Evolutionary conservation across 768 basidiomycete species (phyloP).

Genomic region (Suillus cothurnatus): DNA sequence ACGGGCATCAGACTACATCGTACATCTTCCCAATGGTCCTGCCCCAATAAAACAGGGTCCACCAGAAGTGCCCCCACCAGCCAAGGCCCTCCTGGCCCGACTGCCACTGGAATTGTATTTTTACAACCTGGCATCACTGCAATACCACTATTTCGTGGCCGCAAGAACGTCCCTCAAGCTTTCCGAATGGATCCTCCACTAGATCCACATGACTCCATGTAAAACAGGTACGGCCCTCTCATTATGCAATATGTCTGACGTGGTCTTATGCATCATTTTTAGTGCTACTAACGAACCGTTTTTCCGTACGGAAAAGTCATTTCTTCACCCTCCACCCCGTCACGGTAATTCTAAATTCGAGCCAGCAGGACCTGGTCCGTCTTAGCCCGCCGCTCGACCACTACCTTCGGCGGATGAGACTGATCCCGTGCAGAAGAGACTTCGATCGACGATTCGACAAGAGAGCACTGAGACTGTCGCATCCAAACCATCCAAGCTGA

Average conservation of each 20-base stretch:
- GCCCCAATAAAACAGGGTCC: constrained; percentile 54
- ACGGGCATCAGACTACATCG: no score
- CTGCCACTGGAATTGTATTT: constrained; percentile 68
- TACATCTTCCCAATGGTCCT: constrained; percentile 68
- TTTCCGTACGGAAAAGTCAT: constrained; percentile 57
- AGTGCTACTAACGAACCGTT: constrained; percentile 63
- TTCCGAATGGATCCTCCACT: constrained; percentile 63
- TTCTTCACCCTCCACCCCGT: constrained; percentile 51
- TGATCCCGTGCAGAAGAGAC: no score
- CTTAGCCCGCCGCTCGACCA: no score
- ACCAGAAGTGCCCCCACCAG: constrained; percentile 52
- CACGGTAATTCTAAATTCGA: constrained; percentile 45
- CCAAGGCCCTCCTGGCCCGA: constrained; percentile 43
- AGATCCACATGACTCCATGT: constrained; percentile 68
- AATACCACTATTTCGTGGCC: constrained; percentile 56
- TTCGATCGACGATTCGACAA: constrained; percentile 53
- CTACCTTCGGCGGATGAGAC: no score
- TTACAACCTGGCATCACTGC: constrained; percentile 72
- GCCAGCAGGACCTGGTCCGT: no score
- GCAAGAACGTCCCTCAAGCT: constrained; percentile 54
- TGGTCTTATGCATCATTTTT: constrained; percentile 13
- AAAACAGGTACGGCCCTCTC: constrained; percentile 22
- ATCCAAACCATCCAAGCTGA: constrained; percentile 61
- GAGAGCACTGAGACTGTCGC: constrained; percentile 51
- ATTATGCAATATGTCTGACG: constrained; percentile 1